Base-by-base conservation (phyloP, 1,284 basidiomycete species). In the Ceratobasidium sp. region DNA sequence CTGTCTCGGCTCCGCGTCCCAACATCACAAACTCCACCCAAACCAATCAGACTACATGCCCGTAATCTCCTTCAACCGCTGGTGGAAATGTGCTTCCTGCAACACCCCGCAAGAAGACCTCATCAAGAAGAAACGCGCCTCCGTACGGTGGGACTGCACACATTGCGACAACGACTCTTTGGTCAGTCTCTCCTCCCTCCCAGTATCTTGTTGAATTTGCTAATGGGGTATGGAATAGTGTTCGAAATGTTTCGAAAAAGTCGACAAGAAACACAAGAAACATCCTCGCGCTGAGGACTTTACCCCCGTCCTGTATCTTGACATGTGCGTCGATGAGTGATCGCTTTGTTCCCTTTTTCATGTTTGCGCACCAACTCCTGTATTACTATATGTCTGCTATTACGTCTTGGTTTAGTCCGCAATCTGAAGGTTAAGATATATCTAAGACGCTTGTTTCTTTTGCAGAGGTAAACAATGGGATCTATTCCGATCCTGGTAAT, bases 401-500 rank as follows among this genome's bases (percentile, higher is more conserved):
- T 30, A 38, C 30, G 52, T 6, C n/a, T 55, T 16, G 2, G 55
- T 9, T 58, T 35, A 13, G 18, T 38, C 32, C 2, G 18, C 11
- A 41, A 35, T 35, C 32, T 35, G 49, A 35, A 46, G 38, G 30
- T 69, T 46, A 35, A 57, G 67, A 55, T 30, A 59, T 70, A 58
- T 70, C 67, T 70, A 43, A 59, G 67, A 50, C 41, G 16, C 8
- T 35, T 32, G 41, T 62, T 38, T 35, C 21, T 70, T 32, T 59
- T 14, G 38, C 67, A 70, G 67, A 70, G 55, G 55, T 23, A 46
- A 58, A 59, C 23, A 50, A 21, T 70, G 67, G 67, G 67, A 70
- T 59, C 43, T 70, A 18, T 70, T 70, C 47, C 54, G 67, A 70
- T 70, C 67, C 30, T 70, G 67, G 67, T 70, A 41, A 49, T 41